phyloP scores from a whole-genome alignment of 2,329 filamentous ascomycete genomes.

The Hypoxylon sp. region DNA sequence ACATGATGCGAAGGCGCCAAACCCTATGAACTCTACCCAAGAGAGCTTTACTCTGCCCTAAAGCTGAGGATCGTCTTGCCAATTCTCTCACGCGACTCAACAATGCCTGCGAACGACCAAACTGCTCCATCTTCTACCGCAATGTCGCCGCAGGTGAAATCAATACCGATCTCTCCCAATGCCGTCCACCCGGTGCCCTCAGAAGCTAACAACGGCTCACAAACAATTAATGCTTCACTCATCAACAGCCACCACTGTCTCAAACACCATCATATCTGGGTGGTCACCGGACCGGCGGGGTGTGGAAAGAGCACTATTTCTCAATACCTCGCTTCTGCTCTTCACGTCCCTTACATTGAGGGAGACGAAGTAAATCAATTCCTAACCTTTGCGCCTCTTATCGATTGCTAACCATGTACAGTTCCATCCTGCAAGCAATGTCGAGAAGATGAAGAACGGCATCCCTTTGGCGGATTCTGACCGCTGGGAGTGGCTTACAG shows the following conservation, averaged over 20 bases:
- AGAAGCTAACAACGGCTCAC: constrained; percentile 48
- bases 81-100: constrained; percentile 66
- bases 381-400: background rate
- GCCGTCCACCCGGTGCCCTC: constrained; percentile 48
- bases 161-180: constrained; percentile 43
- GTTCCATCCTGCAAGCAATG: constrained; percentile 83
- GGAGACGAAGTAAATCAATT: constrained; percentile 76
- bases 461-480: constrained; percentile 91
- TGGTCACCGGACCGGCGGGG: constrained; percentile 83
- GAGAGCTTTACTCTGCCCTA: background rate
- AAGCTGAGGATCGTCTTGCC: background rate
- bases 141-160: constrained; percentile 44
- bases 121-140: constrained; percentile 50
- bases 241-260: constrained; percentile 45
- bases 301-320: constrained; percentile 85
- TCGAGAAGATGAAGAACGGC: constrained; percentile 90
- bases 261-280: constrained; percentile 77
- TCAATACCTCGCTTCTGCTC: constrained; percentile 69
- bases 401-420: constrained; percentile 49
- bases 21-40: background rate
- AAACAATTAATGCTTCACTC: constrained; percentile 49
- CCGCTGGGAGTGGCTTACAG: constrained; percentile 96
- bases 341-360: constrained; percentile 80
- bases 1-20: too few species aligned
- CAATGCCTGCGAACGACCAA: constrained; percentile 59